Base-by-base conservation (phyloP, 1,284 basidiomycete species). In the Sporisorium exsertum region DNA sequence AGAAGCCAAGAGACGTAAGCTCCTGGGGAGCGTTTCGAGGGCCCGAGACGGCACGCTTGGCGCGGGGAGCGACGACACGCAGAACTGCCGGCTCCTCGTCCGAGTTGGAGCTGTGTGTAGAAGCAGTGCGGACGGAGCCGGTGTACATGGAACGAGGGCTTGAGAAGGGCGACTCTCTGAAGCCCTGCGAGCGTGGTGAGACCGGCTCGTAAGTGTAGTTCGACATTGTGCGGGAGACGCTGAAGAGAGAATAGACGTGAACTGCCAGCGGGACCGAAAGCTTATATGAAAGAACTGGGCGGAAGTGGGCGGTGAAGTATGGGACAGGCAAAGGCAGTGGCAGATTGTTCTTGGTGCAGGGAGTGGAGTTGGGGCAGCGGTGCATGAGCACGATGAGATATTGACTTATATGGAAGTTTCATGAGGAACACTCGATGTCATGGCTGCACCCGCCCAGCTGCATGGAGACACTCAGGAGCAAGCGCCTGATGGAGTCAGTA, bases 111-210 rank as follows among this genome's bases (percentile, higher is more conserved):
- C 71, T 67, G 43, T 60, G 57, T 5, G 64, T 68, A 10, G 64
- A 67, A 15, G 26, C 58, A 15, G 71, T 64, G 10, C 52, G 54
- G n/a, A 64, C 61, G 16, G 71, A 73, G 16, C 55, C 61, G 42
- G 53, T 51, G 58, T 59, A 68, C 40, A 64, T 37, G 22, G 71
- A 73, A 45, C 64, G 57, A 45, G 71, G 71, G 45, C 71, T 73
- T 6, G 64, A 61, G 53, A 64, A 64, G 35, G 15, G 51, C 37
- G 71, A 73, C 43, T 68, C 64, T 61, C 47, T 73, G 64, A 49
- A 63, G 29, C 51, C 53, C 52, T 57, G 61, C 43, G 64, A 64
- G 33, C 71, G 71, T 29, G 71, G 71, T 51, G 70, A 72, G 22
- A 60, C 53, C n/a, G 64, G 64, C 52, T 67, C 64, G 53, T 66